These are phyloP conservation scores for Pleurotus sapidus DNA, from an alignment of 768 basidiomycete genomes.

Conservation along the genomic window DNA sequence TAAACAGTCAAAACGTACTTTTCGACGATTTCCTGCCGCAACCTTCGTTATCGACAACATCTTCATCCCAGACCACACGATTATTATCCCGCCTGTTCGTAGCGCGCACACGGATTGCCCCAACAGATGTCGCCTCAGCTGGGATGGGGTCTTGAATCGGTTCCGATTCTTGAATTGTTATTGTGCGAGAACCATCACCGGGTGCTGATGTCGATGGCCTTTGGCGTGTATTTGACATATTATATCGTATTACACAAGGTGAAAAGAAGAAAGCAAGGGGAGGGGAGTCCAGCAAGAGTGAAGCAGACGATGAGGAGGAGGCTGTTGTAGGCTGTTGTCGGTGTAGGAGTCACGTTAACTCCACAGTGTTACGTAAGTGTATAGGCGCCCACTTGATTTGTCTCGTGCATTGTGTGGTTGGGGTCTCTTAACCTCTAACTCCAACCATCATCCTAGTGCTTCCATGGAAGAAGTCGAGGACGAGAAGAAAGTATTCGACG, in stretches of 20 bases:
- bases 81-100: conserved; percentile 32
- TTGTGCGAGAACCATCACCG: conserved; percentile 52
- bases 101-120: conserved; percentile 61
- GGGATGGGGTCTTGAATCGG: conserved; percentile 24
- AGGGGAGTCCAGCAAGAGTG: no score
- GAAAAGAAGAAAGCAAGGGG: no score
- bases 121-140: conserved; percentile 27
- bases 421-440: no score
- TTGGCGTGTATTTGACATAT: conserved; percentile 17
- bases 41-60: conserved; percentile 89
- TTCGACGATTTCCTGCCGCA: conserved; percentile 90
- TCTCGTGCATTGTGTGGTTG: no score
- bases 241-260: no score
- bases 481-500: conserved; percentile 73
- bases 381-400: no score
- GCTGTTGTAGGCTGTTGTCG: no score
- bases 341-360: no score
- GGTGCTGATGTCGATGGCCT: conserved; percentile 39
- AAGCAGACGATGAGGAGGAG: no score
- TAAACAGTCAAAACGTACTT: conserved; percentile 50
- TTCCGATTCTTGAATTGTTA: conserved; percentile 39
- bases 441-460: no score
- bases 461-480: conserved; percentile 37
- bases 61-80: conserved; percentile 80
- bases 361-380: no score